Conservation (phyloP, 1,139 yeast species). For the Wickerhamomyces sp. region DNA sequence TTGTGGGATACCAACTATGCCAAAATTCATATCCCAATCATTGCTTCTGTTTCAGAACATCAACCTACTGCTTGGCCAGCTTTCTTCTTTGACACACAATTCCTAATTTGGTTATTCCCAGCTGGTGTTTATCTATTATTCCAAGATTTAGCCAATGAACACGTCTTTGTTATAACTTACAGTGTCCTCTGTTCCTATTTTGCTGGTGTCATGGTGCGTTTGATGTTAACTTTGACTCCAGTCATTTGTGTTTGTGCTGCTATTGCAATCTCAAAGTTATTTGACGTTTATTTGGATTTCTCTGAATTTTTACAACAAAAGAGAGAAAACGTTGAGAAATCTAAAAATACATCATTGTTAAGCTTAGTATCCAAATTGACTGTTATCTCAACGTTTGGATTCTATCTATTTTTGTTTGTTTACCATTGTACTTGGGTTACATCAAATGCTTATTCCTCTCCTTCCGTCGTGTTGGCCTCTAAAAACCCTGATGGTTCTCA, state of each 20-base stretch:
- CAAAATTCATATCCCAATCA: conserved; percentile 95
- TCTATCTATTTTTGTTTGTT: conserved; percentile 79
- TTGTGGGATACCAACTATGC: conserved; percentile 98
- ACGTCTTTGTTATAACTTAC: conserved; percentile 86
- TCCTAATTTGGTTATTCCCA: conserved; percentile 97
- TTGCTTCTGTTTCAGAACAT: conserved; percentile 98
- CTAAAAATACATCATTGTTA: conserved; percentile 26
- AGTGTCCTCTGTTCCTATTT: conserved; percentile 91
- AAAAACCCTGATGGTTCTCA: conserved; percentile 81
- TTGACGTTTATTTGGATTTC: conserved; percentile 78
- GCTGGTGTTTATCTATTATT: conserved; percentile 90
- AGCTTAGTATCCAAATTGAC: conserved; percentile 50
- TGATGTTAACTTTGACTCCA: conserved; percentile 96
- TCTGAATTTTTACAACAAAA: conserved; percentile 36
- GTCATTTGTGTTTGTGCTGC: conserved; percentile 91
- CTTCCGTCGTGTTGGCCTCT: conserved; percentile 93
- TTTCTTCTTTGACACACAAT: conserved; percentile 88
- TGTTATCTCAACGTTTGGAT: conserved; percentile 67
- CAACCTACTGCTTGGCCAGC: conserved; percentile 99
- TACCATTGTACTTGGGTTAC: conserved; percentile 98
- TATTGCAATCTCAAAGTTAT: conserved; percentile 76
- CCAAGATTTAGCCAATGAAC: conserved; percentile 88
- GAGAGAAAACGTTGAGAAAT: conserved; percentile 13
- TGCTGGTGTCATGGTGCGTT: conserved; percentile 99
- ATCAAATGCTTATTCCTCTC: conserved; percentile 92